Evolutionary conservation across 352 stramenopile species (phyloP).

Genomic region (Globisporangium paddicum): DNA sequence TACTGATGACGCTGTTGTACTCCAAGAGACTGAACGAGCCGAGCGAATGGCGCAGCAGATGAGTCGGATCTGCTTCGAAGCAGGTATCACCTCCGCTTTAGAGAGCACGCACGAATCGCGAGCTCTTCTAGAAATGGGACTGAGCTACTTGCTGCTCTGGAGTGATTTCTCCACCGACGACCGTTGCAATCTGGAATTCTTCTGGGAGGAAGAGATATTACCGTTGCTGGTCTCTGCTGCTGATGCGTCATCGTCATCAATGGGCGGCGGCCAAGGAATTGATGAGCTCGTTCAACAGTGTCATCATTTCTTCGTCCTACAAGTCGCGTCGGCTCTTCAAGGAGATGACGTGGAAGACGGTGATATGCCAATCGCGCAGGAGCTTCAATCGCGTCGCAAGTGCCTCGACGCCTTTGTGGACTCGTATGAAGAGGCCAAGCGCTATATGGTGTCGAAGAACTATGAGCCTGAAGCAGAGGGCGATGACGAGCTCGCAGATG

Average conservation of each 20-base stretch:
- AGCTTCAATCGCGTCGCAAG: neutral
- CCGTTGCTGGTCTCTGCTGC: slow-evolving; percentile 7
- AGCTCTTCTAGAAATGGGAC: slow-evolving; percentile 34
- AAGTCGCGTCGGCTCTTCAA: slow-evolving; percentile 13
- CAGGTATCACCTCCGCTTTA: slow-evolving; percentile 3
- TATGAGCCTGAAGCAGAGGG: slow-evolving; percentile 3
- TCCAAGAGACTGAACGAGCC: neutral
- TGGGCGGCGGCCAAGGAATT: neutral
- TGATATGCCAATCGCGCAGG: neutral
- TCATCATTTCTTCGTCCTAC: slow-evolving; percentile 47
- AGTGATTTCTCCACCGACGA: slow-evolving; percentile 23
- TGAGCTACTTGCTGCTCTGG: slow-evolving; percentile 45
- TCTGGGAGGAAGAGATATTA: slow-evolving; percentile 36
- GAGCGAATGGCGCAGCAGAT: slow-evolving; percentile 28
- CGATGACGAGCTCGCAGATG: neutral
- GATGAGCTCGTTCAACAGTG: slow-evolving; percentile 20
- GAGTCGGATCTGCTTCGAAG: slow-evolving; percentile 29
- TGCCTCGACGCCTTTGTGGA: neutral
- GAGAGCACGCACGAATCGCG: neutral
- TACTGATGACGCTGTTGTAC: neutral
- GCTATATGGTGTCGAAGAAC: slow-evolving; percentile 8
- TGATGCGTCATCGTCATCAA: neutral
- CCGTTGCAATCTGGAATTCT: slow-evolving; percentile 19
- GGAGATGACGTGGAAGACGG: neutral
- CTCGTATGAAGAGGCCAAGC: slow-evolving; percentile 12